phyloP scores from a whole-genome alignment of 2,329 filamentous ascomycete genomes.

The Nannizziopsis arthrosporioides region DNA sequence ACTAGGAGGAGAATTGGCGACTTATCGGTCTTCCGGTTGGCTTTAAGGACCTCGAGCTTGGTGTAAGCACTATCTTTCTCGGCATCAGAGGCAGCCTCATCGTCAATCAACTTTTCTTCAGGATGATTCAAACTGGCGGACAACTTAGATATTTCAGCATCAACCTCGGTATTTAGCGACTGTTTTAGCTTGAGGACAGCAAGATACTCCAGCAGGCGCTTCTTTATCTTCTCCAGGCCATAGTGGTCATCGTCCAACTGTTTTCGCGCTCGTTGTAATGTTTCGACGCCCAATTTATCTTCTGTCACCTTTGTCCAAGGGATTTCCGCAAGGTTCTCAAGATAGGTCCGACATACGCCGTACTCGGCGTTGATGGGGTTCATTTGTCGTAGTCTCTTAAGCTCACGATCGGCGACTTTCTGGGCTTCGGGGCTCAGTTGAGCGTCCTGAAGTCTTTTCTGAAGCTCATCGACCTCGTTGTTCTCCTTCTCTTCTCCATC shows the following conservation, averaged over 20 bases:
- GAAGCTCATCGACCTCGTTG: slow-evolving; percentile 82
- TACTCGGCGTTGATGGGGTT: slow-evolving; percentile 93
- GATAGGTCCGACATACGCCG: slow-evolving; percentile 80
- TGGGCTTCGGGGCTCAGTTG: slow-evolving; percentile 70
- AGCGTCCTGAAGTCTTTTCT: slow-evolving; percentile 73
- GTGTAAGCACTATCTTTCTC: slow-evolving; percentile 40
- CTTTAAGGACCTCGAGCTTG: slow-evolving; percentile 64
- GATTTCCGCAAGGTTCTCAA: slow-evolving; percentile 88
- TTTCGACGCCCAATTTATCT: slow-evolving; percentile 72
- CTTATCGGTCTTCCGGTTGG: slow-evolving; percentile 81
- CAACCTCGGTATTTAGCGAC: slow-evolving; percentile 69
- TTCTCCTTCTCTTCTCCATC: slow-evolving; percentile 60
- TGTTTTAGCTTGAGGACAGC: slow-evolving; percentile 95
- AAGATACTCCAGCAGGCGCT: slow-evolving; percentile 84
- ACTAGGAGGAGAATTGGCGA: slow-evolving; percentile 90
- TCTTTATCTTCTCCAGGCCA: slow-evolving; percentile 93
- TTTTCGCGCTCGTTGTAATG: slow-evolving; percentile 64
- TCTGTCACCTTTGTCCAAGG: slow-evolving; percentile 80
- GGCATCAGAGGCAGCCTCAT: slow-evolving; percentile 41
- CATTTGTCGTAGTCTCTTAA: slow-evolving; percentile 87
- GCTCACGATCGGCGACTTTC: slow-evolving; percentile 81
- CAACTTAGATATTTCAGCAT: slow-evolving; percentile 56
- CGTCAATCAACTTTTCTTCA: slow-evolving; percentile 46
- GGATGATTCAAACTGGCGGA: slow-evolving; percentile 37
- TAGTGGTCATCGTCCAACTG: slow-evolving; percentile 96